Evolutionary conservation across 495 filamentous ascomycete species (phyloP), one percentile per base, ranked within the genome.

Genomic region (Barbatosphaeria neglecta): DNA sequence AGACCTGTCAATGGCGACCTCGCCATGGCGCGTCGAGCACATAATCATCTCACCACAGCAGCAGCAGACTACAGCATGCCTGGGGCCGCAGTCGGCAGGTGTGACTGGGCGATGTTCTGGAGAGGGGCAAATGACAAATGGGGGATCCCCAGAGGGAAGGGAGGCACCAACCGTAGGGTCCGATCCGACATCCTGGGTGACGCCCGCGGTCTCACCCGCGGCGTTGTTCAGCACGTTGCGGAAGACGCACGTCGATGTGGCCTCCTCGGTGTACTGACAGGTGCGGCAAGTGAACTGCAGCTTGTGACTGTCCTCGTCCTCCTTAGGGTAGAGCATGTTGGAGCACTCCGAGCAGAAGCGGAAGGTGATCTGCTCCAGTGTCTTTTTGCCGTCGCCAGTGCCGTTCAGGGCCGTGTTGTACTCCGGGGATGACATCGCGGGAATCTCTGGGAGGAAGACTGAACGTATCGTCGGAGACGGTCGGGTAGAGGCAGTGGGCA

Each of bases 261-360:
- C 88, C 37, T 79, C 74, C 65, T 95, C 89, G 57, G 80, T 84
- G 64, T 83, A 92, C 57, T 84, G 81, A 72, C 92, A 99, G 35
- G 87, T 95, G 45, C 89, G 85, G 72, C 92, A 99, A 16, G 68
- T 69, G 52, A 75, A 75, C 50, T 71, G 63, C 27, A 76, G 65
- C 59, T 67, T 69, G 61, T 67, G 72, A 9, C 63, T 60, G 41
- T 69, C 63, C 44, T 74, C 73, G 63, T 95, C 87, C 71, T 99
- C 92, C 64, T 90, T 89, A 13, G 92, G 92, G 63, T 96, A 97
- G 44, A 99, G 73, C 79, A 99, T 84, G 75, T 99, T 99, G 55
- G 87, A 92, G 68, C 92, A 98, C 74, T 98, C 92, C 47, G 86
- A 83, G 69, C 92, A 98, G 77, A 98, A 98, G 49, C 84, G 81